Evolutionary conservation across 1,284 basidiomycete species (phyloP), one percentile per base, ranked within the genome.

Genomic region (Ceratobasidium sp.): DNA sequence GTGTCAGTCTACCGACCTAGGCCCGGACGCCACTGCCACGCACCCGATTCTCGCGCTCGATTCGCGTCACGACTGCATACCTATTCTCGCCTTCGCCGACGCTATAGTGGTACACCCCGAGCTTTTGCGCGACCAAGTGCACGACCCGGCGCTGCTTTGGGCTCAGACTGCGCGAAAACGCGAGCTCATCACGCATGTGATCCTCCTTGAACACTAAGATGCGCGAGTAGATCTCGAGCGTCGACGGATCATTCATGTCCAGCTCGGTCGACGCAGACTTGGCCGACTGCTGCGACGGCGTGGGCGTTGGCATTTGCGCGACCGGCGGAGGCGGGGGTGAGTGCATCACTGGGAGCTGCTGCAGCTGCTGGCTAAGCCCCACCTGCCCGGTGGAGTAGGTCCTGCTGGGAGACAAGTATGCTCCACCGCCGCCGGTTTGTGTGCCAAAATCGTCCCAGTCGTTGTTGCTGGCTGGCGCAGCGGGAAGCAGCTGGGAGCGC

Each of bases 161-260:
- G 23, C 87, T 86, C 21, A 98, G 86, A 21, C 90, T 90, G 74
- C 93, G 85, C 40, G 95, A 96, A 80, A 99, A 98, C 4, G 95
- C 92, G 49, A 99, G 88, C 81, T 99, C 96, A 77, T 99, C 96
- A 40, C 97, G 88, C 93, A 99, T 96, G 75, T 87, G 90, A 80
- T 99, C 96, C 78, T 98, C 96, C 83, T 97, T 98, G 89, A 99
- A 99, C 51, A 98, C 86, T 58, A 98, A 83, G 72, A 98, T 94
- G 76, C 96, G 87, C 72, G 96, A 98, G 80, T 98, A 99, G 77
- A 99, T 97, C 80, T 98, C 95, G 75, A 99, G 85, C 9, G 95
- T 96, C 42, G 91, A 89, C 0, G 96, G 90, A 80, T 99, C 96
- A 79, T 99, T 98, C 77, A 99, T 85, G 81, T 99, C 96, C 71